Base-by-base conservation (phyloP, 73 alveolate species). In the Paramecium pentaurelia region DNA sequence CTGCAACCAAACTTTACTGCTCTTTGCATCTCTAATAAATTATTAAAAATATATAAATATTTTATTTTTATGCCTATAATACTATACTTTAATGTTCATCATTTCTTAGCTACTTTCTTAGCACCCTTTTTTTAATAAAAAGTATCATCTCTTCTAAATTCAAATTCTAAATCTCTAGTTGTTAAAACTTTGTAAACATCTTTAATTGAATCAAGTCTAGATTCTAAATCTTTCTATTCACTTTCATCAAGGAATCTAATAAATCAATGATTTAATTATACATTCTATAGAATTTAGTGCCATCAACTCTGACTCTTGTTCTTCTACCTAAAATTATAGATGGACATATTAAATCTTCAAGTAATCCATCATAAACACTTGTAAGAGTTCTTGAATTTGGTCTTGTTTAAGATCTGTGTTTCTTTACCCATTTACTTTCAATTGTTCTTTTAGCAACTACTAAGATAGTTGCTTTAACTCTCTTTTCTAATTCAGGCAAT, bases 261-360 rank as follows among this genome's bases (percentile, higher is more conserved):
- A 16, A 27, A 80, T 80, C 20, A n/a, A 25, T 32, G 49, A 20
- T 16, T 32, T 8, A 18, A 20, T 27, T 59, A 11, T 87, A 87
- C 93, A 87, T 87, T 87, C 93, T 87, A 73, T 87, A 87, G 59
- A 87, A 87, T 44, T 59, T 42, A 9, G 93, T 60, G 45, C 93
- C 93, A 42, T 87, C 93, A 44, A 89, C 85, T 89, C 94, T 68
- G n/a, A 83, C 94, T 89, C 94, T 89, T 30, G 75, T 89, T 89
- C 94, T 89, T 83, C 84, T 89, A 14, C 94, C 94, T 25, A 89
- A 47, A 47, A 89, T 77, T 30, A 60, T 8, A 27, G 92, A 40
- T 32, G 94, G 94, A 5, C 77, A 59, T 12, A 89, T 75, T 27
- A 89, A 54, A 60, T 89, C 94, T 32, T 89, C 94, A 11, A 89